These are phyloP conservation scores for Emericellopsis terricola DNA, from an alignment of 495 filamentous ascomycete species.

Conservation along the genomic window DNA sequence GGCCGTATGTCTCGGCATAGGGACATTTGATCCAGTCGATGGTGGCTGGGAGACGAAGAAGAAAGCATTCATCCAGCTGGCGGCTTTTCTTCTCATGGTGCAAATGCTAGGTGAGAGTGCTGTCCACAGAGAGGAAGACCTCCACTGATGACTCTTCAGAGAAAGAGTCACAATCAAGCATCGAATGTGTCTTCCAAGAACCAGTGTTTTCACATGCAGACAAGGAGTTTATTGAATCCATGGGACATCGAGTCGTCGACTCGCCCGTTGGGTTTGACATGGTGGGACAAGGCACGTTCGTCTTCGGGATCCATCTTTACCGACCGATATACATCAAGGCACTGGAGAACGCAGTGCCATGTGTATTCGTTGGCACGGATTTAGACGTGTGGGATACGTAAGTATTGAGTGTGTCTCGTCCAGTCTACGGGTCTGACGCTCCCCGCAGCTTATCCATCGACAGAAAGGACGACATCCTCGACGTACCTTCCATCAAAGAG, in stretches of 20 bases:
- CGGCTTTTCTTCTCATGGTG: slow-evolving; percentile 37
- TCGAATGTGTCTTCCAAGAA: slow-evolving; percentile 45
- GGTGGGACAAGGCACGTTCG: slow-evolving; percentile 27
- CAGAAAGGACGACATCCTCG: no score
- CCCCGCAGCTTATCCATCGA: no score
- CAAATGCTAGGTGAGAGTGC: slow-evolving; percentile 22
- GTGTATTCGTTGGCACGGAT: slow-evolving; percentile 23
- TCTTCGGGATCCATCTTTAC: slow-evolving; percentile 46
- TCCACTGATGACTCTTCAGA: no score
- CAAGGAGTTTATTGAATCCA: slow-evolving; percentile 30
- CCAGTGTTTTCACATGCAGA: slow-evolving; percentile 50
- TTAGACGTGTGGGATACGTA: slow-evolving; percentile 20
- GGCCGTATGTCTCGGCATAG: slow-evolving; percentile 26
- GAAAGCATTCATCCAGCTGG: slow-evolving; percentile 36
- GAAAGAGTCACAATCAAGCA: slow-evolving; percentile 4
- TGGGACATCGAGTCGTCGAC: slow-evolving; percentile 35
- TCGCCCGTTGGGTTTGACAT: slow-evolving; percentile 36
- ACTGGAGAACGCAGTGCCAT: slow-evolving; percentile 15
- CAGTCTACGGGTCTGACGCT: no score
- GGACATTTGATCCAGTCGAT: slow-evolving; percentile 22
- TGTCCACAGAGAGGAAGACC: no score
- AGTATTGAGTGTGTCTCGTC: no score
- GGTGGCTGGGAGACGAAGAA: slow-evolving; percentile 13
- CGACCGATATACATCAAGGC: slow-evolving; percentile 17
- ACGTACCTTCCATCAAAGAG: slow-evolving; percentile 7